Evolutionary conservation across 2,329 filamentous ascomycete genomes (phyloP).

Genomic region (Monilinia aucupariae): DNA sequence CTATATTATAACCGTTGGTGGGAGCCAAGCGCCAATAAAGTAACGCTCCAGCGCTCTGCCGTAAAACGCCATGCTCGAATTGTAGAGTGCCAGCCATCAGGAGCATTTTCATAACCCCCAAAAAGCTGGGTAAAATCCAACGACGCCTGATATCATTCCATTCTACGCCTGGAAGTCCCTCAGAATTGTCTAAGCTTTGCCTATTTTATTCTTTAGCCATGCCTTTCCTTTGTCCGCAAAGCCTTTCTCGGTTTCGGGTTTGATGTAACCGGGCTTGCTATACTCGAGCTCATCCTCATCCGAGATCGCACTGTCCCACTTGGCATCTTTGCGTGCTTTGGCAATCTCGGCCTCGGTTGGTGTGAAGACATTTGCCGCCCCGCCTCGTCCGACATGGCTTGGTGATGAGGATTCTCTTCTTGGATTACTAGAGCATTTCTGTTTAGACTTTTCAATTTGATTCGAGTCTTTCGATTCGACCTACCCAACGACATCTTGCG

Average conservation of each 20-base stretch:
- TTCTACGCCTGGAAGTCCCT: neutral
- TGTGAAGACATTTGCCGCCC: slow-evolving; percentile 65
- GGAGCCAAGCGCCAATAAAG: neutral
- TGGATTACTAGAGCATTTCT: slow-evolving; percentile 19
- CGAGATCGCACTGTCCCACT: slow-evolving; percentile 29
- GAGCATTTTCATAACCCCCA: neutral
- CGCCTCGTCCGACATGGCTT: slow-evolving; percentile 67
- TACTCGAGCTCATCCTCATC: slow-evolving; percentile 23
- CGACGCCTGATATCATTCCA: slow-evolving; percentile 7
- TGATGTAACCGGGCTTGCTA: neutral
- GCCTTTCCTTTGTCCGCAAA: slow-evolving; percentile 51
- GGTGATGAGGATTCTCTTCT: slow-evolving; percentile 53
- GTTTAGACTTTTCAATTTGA: neutral
- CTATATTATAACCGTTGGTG: neutral
- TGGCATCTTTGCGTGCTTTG: slow-evolving; percentile 31
- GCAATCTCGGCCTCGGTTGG: slow-evolving; percentile 36
- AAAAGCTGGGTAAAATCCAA: slow-evolving; percentile 2
- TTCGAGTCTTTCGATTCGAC: slow-evolving; percentile 25
- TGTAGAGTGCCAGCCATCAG: neutral
- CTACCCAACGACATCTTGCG: slow-evolving; percentile 76
- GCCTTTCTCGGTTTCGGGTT: slow-evolving; percentile 30
- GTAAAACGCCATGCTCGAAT: neutral
- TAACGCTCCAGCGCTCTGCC: neutral
- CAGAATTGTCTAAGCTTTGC: neutral
- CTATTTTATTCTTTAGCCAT: slow-evolving; percentile 26